Conservation (phyloP, 768 basidiomycete genomes). For the Xerocomellus chrysenteron region DNA sequence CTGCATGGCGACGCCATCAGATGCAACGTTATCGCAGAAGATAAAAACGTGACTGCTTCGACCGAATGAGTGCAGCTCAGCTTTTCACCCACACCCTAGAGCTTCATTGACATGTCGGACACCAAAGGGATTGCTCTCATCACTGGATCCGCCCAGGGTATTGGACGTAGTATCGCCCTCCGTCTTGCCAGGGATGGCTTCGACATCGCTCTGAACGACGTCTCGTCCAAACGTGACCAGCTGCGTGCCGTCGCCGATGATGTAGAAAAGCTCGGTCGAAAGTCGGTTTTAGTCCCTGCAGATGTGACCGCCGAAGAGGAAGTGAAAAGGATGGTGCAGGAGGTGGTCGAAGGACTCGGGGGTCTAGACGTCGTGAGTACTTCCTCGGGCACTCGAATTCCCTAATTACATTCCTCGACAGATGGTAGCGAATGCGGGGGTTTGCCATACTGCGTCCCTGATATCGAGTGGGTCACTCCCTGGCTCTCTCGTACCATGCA, state of each 20-base stretch:
- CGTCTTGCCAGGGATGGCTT: conserved; percentile 21
- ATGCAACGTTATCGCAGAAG: no score
- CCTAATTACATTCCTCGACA: background rate
- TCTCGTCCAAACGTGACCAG: conserved; percentile 13
- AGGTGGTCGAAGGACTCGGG: background rate
- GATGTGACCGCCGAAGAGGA: conserved; percentile 5
- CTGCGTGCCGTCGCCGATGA: conserved; percentile 8
- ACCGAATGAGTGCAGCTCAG: background rate
- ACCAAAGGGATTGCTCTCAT: conserved; percentile 31
- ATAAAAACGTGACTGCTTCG: no score
- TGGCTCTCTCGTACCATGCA: no score
- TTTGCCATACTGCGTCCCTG: background rate
- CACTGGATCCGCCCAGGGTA: conserved; percentile 30
- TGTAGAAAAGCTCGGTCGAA: conserved; percentile 11
- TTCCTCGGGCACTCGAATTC: background rate
- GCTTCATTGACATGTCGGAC: background rate
- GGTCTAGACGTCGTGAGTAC: conserved; percentile 4
- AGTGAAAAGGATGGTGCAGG: conserved; percentile 3
- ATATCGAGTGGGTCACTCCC: no score
- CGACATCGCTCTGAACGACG: conserved; percentile 29
- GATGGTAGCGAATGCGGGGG: conserved; percentile 18
- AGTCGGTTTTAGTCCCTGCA: conserved; percentile 11
- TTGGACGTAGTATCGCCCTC: conserved; percentile 20
- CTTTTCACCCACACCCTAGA: background rate
- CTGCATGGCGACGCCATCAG: no score